Conservation (phyloP, 139 green algal species). For the Closterium sp. region DNA sequence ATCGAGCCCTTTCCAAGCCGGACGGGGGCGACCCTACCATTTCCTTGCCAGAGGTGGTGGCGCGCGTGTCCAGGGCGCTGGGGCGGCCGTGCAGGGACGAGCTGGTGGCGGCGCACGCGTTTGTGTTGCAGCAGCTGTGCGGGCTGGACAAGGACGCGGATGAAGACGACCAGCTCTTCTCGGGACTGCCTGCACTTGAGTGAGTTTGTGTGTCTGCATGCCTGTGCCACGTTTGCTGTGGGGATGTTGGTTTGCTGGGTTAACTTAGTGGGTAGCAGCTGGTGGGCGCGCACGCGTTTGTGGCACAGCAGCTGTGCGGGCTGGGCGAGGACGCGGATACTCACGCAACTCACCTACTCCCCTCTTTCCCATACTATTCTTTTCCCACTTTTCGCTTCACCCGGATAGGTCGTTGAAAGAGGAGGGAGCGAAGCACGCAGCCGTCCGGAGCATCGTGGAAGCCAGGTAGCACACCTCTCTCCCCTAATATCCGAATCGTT, state of each 20-base stretch:
- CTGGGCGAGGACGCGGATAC: conserved; percentile 25
- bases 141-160: conserved; percentile 29
- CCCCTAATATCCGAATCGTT: background rate
- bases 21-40: conserved; percentile 40
- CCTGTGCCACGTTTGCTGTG: too few relatives aligned
- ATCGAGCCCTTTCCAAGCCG: conserved; percentile 19
- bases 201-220: background rate
- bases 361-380: too few relatives aligned
- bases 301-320: conserved; percentile 26
- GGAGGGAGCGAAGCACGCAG: background rate
- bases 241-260: background rate
- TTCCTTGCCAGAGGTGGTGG: conserved; percentile 16
- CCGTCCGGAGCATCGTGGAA: background rate
- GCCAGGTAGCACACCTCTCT: background rate
- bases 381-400: background rate
- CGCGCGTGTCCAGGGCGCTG: background rate
- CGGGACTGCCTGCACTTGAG: background rate
- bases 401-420: background rate
- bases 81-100: background rate
- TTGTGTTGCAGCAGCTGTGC: conserved; percentile 34
- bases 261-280: background rate
- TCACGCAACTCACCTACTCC: too few relatives aligned
- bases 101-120: conserved; percentile 2
- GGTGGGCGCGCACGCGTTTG: conserved; percentile 9
- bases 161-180: conserved; percentile 31